Percentiles rank a stretch among this genome's conserved stretches.
phyloP scores from a whole-genome alignment of 768 basidiomycete genomes.

The Hypsizygus marmoreus region DNA sequence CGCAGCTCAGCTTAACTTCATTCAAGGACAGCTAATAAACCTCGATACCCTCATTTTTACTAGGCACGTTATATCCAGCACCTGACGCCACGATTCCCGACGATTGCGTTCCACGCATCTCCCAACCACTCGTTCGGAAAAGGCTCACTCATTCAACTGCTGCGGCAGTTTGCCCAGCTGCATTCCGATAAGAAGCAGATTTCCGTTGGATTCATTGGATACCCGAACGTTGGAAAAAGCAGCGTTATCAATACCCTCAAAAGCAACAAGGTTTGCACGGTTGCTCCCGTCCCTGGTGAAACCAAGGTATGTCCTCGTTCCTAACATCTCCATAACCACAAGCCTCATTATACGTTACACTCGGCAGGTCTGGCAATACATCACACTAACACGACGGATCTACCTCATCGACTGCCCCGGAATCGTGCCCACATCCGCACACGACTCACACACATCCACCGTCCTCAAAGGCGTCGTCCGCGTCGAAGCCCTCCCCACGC shows the following conservation, averaged over 20 bases:
- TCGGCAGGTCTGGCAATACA: conserved; percentile 95
- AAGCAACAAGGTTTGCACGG: conserved; percentile 95
- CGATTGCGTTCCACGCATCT: conserved; percentile 97
- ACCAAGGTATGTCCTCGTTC: conserved; percentile 63
- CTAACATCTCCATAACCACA: background rate
- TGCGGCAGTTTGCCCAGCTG: conserved; percentile 94
- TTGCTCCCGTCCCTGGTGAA: conserved; percentile 97
- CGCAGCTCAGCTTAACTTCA: conserved; percentile 27
- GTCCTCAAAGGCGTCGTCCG: conserved; percentile 97
- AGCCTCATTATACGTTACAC: no score
- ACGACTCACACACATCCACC: conserved; percentile 86
- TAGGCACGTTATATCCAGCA: conserved; percentile 96
- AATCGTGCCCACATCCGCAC: conserved; percentile 91
- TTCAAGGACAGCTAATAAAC: conserved; percentile 4
- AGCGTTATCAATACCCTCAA: conserved; percentile 98
- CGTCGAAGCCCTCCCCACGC: conserved; percentile 90
- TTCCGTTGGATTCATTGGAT: conserved; percentile 96
- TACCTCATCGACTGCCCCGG: conserved; percentile 99
- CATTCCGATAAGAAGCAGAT: conserved; percentile 99
- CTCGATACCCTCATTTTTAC: no score
- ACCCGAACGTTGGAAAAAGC: conserved; percentile 98
- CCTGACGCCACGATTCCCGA: conserved; percentile 91
- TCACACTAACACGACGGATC: conserved; percentile 92
- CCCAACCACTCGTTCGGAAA: conserved; percentile 99
- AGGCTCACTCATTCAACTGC: conserved; percentile 94